These are phyloP conservation scores for Cladophialophora psammophila DNA, from an alignment of 2,329 filamentous ascomycete species.

Conservation along the genomic window DNA sequence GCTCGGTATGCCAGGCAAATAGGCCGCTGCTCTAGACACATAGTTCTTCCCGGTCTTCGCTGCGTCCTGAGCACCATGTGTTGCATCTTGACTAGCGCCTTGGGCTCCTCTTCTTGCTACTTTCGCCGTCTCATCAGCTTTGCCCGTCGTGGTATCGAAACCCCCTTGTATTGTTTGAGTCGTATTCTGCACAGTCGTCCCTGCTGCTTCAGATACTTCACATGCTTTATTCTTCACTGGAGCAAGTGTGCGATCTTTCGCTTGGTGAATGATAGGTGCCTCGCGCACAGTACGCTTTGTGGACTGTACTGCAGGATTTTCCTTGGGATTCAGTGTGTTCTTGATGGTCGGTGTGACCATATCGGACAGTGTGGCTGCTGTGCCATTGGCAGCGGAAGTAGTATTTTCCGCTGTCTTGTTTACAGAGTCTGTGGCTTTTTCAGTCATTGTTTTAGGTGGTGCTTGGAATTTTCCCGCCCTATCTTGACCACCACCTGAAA, in stretches of 20 bases:
- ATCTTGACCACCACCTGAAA: conserved; percentile 23
- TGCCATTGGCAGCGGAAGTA: conserved; percentile 28
- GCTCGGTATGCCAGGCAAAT: conserved; percentile 33
- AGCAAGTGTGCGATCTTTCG: conserved; percentile 31
- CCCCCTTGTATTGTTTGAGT: conserved; percentile 28
- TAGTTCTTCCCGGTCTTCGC: conserved; percentile 34
- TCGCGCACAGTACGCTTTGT: conserved; percentile 28
- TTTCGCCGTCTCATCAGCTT: conserved; percentile 29
- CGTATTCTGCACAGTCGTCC: conserved; percentile 34
- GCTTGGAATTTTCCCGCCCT: conserved; percentile 43
- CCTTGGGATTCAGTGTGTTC: conserved; percentile 34
- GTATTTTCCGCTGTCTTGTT: conserved; percentile 28
- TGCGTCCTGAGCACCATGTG: not conserved
- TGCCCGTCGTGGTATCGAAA: conserved; percentile 24
- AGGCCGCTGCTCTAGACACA: conserved; percentile 35
- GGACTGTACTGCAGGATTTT: conserved; percentile 38
- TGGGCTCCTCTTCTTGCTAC: conserved; percentile 6
- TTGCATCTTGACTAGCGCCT: not conserved
- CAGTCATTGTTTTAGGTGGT: conserved; percentile 11
- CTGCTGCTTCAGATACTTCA: conserved; percentile 26
- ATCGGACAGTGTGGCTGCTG: conserved; percentile 35
- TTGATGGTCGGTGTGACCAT: conserved; percentile 33
- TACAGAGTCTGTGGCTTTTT: conserved; percentile 25
- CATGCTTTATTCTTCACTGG: conserved; percentile 26
- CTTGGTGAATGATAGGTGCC: conserved; percentile 36